Base-by-base conservation (phyloP, 371 early-diverging fungal species). In the Enterocytospora artemiae region DNA sequence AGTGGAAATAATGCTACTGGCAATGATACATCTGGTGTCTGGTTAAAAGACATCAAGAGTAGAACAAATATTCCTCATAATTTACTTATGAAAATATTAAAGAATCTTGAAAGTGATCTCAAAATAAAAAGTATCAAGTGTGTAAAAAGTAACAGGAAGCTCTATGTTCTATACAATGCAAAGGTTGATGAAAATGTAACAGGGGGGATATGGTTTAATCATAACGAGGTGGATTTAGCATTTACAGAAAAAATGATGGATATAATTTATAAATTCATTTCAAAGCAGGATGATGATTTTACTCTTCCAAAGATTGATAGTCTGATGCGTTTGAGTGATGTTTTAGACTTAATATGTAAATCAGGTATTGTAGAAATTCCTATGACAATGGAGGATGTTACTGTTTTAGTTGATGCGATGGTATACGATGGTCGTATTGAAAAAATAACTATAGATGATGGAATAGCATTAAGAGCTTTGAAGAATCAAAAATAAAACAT, bases 161-260 rank as follows among this genome's bases (percentile, higher is more conserved):
- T 89, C 24, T 94, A 93, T 77, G 90, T 96, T 89, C 80, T 93
- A 22, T 86, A 79, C 58, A 87, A 90, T 57, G 51, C 88, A 43
- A 82, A 83, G 0, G 93, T 94, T 1, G 89, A 90, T 9, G 84
- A 84, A 30, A 92, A 92, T 66, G 81, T 95, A 7, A 91, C 92
- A 24, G 96, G 94, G 68, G 93, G 94, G 18, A 85, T 88, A 22
- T 96, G 92, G 90, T 96, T 87, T 74, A 89, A 87, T 0, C 92
- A 93, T 76, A 87, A 90, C 67, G 91, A 91, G 61, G 79, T 94
- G 63, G 96, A 96, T 79, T 81, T 82, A 1, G 89, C 89, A 22
- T 93, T 93, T 73, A 89, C 93, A 57, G 86, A 91, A 37, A 83
- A 82, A 61, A 70, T 95, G 24, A 81, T 87, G 36, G 75, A 80